These are phyloP conservation scores for Inosperma sp. DNA, from an alignment of 768 basidiomycete species.

Conservation along the genomic window DNA sequence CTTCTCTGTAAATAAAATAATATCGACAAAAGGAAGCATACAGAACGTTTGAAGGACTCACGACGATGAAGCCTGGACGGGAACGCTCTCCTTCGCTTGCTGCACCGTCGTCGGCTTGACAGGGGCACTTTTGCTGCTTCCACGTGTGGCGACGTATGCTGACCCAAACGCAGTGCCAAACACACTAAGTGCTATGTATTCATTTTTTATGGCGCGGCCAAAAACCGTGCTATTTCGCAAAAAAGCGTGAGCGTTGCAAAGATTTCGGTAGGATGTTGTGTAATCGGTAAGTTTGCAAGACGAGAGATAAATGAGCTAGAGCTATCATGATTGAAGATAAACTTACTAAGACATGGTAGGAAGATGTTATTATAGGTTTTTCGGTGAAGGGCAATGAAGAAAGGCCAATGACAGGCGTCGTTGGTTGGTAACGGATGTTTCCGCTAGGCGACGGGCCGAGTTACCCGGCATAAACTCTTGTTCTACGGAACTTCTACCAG, in stretches of 20 bases:
- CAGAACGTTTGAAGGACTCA: slow-evolving; percentile 34
- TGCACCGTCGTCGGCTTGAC: slow-evolving; percentile 43
- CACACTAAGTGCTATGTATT: slow-evolving; percentile 71
- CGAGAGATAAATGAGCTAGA: neutral
- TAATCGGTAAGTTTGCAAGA: too few relatives aligned
- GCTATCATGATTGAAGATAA: neutral
- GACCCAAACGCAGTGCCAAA: slow-evolving; percentile 53
- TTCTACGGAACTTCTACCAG: too few relatives aligned
- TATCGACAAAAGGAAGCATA: slow-evolving; percentile 6
- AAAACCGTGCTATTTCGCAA: slow-evolving; percentile 70
- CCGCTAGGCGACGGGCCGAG: too few relatives aligned
- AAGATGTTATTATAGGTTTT: neutral
- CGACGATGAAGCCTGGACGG: slow-evolving; percentile 64
- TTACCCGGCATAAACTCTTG: too few relatives aligned
- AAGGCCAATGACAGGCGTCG: too few relatives aligned
- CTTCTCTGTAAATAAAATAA: slow-evolving; percentile 51
- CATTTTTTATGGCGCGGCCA: slow-evolving; percentile 76
- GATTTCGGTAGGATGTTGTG: neutral
- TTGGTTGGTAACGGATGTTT: too few relatives aligned
- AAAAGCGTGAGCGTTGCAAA: neutral
- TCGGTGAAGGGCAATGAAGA: too few relatives aligned
- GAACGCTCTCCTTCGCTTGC: slow-evolving; percentile 60
- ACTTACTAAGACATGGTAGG: slow-evolving; percentile 5
- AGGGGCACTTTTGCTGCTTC: slow-evolving; percentile 46
- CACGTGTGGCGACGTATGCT: slow-evolving; percentile 49